Evolutionary conservation across 2,329 filamentous ascomycete species (phyloP), one percentile per base, ranked within the genome.

Genomic region (Aspergillus nomiae): DNA sequence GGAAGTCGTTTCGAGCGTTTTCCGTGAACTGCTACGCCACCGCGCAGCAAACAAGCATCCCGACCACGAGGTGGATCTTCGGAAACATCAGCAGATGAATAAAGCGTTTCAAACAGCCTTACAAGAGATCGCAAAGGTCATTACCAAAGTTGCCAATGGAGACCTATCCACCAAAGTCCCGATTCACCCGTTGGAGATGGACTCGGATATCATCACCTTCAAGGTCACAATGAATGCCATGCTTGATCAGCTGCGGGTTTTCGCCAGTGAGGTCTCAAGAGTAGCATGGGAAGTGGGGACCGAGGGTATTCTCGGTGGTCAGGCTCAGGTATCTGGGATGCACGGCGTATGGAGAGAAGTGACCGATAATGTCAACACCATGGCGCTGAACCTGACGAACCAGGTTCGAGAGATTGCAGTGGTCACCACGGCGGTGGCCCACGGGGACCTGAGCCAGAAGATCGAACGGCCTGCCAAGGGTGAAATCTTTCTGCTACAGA

Each of bases 391-490:
- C 73, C 75, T 89, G 70, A 89, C 86, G 6, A 77, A 75, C 46
- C 84, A 92, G 81, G 93, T 97, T 70, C 89, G 93, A 77, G 92
- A 92, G 81, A 97, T 97, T 63, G 97, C 94, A 1, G 91, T 93
- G 61, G 94, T 97, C 73, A 97, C 93, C 1, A 93, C 97, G 78
- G 93, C 94, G 68, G 97, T 97, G 78, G 94, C 94, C 67, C 92
- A 95, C 74, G 94, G 94, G 73, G 92, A 97, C 79, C 92, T 98
- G 87, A 96, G 91, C 78, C 91, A 94, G 78, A 95, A 95, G 81
- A 97, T 98, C 72, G 91, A 96, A 68, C 94, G 97, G 9, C 91
- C 96, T 72, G 94, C 94, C 59, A 93, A 94, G 78, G 94, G 94
- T 79, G 94, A 98, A 79, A 97, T 98, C 67, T 87, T 95, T 67